Percentiles rank a stretch among this genome's conserved stretches.
phyloP scores from a whole-genome alignment of 345 rosid species.

The Corchorus olitorius region DNA sequence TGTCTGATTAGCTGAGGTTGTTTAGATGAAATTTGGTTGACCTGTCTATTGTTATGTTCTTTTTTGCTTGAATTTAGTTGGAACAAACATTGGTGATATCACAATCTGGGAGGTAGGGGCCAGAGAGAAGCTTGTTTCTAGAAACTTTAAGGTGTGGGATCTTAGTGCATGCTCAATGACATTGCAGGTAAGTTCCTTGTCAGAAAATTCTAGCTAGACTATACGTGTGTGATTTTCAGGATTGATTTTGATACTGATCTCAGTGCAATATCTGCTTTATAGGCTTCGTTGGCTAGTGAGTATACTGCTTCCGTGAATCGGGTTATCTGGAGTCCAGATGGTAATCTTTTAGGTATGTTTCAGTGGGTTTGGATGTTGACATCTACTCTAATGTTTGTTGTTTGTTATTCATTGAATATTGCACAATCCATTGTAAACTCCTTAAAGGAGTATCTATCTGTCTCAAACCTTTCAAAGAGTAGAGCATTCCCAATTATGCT shows the following conservation, averaged over 20 bases:
- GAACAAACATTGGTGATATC: conserved; percentile 37
- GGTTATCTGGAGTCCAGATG: conserved; percentile 35
- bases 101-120: conserved; percentile 37
- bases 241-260: not conserved
- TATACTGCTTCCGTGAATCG: conserved; percentile 30
- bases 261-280: not conserved
- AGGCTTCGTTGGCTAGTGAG: conserved; percentile 28
- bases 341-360: conserved; percentile 26
- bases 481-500: not conserved
- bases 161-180: conserved; percentile 24
- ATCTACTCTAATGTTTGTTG: not conserved
- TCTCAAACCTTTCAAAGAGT: not conserved
- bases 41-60: not conserved
- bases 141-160: conserved; percentile 36
- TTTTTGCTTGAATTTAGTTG: conserved; percentile 23
- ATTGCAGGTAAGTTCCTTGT: conserved; percentile 27
- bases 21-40: not conserved
- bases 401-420: not conserved
- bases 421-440: not conserved
- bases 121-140: conserved; percentile 24
- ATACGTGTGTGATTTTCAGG: not conserved
- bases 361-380: not conserved
- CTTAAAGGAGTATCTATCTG: not conserved
- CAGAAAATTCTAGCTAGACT: not conserved
- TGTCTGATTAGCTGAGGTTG: not conserved